Conservation (phyloP, 2,329 filamentous ascomycete species). For the Calonectria pseudoreteaudii region DNA sequence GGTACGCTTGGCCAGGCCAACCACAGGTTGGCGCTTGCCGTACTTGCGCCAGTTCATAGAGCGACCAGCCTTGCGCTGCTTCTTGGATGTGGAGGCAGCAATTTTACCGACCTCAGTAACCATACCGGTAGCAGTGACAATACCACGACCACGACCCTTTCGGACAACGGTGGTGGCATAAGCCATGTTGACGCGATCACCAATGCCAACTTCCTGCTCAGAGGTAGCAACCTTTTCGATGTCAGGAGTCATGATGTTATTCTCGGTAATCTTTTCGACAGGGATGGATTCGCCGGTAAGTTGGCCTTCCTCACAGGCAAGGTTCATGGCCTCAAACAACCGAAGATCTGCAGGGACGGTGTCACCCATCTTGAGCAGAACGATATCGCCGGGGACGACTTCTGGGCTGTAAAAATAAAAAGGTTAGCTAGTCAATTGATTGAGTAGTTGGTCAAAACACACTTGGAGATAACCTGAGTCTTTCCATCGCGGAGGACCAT, state of each 20-base stretch:
- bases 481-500: constrained; percentile 71
- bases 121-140: constrained; percentile 81
- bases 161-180: constrained; percentile 80
- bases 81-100: constrained; percentile 66
- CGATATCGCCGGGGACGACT: constrained; percentile 79
- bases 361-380: constrained; percentile 76
- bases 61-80: constrained; percentile 66
- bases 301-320: constrained; percentile 82
- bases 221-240: constrained; percentile 58
- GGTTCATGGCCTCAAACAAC: constrained; percentile 79
- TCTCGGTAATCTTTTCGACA: constrained; percentile 73
- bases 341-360: constrained; percentile 80
- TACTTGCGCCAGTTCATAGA: constrained; percentile 67
- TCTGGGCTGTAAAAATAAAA: constrained; percentile 56
- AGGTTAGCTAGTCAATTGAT: constrained; percentile 19
- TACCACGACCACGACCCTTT: constrained; percentile 78
- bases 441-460: constrained; percentile 44
- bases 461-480: constrained; percentile 69
- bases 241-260: constrained; percentile 56
- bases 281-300: constrained; percentile 82
- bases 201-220: constrained; percentile 70
- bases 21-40: constrained; percentile 61
- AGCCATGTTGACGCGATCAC: constrained; percentile 79
- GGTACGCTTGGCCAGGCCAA: constrained; percentile 59
- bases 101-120: constrained; percentile 78